A percentile compares a stretch with the other conserved stretches of the same genome.
Evolutionary conservation across 306 rosid species (phyloP).

Genomic region (Amphicarpaea edgeworthii): DNA sequence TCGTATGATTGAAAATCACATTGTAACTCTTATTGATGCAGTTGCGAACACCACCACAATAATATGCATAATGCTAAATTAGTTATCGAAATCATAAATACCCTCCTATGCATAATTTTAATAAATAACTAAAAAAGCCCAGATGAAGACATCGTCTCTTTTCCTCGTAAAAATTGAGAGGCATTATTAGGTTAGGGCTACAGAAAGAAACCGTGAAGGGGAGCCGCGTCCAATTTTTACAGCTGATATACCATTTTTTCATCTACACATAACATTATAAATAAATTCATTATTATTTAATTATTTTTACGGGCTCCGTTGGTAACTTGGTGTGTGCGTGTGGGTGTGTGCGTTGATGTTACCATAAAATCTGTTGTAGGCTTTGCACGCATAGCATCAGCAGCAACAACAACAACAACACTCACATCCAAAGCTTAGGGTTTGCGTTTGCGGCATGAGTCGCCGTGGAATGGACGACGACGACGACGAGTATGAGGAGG

Average conservation of each 20-base stretch:
- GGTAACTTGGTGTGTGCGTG: conserved; percentile 13
- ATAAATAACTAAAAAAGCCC: too few relatives aligned
- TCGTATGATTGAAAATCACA: too few relatives aligned
- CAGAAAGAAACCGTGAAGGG: neutral
- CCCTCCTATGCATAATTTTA: too few relatives aligned
- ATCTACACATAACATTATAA: neutral
- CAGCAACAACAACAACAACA: neutral
- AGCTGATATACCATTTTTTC: neutral
- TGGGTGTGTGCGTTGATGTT: neutral
- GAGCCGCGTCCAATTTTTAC: conserved; percentile 18
- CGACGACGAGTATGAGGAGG: conserved; percentile 72
- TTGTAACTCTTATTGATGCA: too few relatives aligned
- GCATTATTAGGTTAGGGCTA: conserved; percentile 1
- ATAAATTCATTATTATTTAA: neutral
- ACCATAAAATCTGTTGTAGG: conserved; percentile 21
- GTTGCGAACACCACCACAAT: too few relatives aligned
- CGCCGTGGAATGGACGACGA: conserved; percentile 58
- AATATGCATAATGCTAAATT: too few relatives aligned
- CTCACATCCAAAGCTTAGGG: conserved; percentile 36
- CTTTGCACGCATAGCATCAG: neutral
- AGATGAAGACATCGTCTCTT: neutral
- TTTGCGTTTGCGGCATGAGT: conserved; percentile 45
- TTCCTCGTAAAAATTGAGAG: neutral
- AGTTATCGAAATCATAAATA: too few relatives aligned
- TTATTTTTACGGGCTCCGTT: neutral